Evolutionary conservation across 1,284 basidiomycete species (phyloP), one percentile per base, ranked within the genome.

Genomic region (Entoloma clypeatum): DNA sequence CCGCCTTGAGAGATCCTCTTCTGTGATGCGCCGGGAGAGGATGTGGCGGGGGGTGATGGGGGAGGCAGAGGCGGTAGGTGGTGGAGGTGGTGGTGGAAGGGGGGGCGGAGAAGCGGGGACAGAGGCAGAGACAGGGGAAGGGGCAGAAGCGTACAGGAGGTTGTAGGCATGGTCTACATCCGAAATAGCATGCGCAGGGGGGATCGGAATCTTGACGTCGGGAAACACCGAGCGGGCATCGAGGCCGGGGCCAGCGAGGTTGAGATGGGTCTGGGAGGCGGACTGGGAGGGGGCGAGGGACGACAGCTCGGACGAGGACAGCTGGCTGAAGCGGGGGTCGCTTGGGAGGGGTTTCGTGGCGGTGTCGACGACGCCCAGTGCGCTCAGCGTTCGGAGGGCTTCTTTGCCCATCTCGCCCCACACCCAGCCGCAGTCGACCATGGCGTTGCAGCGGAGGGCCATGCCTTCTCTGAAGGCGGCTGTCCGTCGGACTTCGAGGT

Each of bases 391-490:
- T 11, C 45, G 47, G 16, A 66, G 26, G 16, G 72, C 80, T 47
- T 77, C 73, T 53, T 72, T 77, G 0, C 79, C 85, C 64, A 75
- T 71, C 55, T 85, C 79, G 1, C 68, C 61, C 83, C 83, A 87
- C 2, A 66, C 61, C 69, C 69, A 73, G 1, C 77, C 84, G 50
- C 81, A 86, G 41, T 84, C 75, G 2, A 75, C 70, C 52, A 89
- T 68, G 0, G 82, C 82, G 21, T 64, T 68, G 50, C 79, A 81
- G 2, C 86, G 69, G 7, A 66, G 63, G 4, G 74, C 69, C 11
- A 89, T 64, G 0, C 84, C 84, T 27, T 77, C 71, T n/a, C 68
- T 64, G 8, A 86, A 67, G 8, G 78, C 67, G 16, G 63, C 64
- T 16, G 67, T 60, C 1, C 85, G 69, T 36, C 71, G 64, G 0